Conservation (phyloP, 495 filamentous ascomycete genomes). For the Collariella sp. region DNA sequence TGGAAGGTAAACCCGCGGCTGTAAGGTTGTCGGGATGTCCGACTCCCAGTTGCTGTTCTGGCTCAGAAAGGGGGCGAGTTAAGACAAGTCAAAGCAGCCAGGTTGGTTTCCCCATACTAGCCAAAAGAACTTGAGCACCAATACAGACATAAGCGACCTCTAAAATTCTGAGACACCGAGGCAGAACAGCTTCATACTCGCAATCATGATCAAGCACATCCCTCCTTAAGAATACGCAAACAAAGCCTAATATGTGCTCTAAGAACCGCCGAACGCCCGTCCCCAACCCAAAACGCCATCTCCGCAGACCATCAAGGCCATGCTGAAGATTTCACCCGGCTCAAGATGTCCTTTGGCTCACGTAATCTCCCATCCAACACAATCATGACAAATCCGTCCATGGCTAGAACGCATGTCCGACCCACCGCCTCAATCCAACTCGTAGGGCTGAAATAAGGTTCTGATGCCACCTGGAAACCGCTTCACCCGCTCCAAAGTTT, state of each 20-base stretch:
- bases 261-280: not conserved
- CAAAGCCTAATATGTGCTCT: not conserved
- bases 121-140: too few species aligned
- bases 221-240: not conserved
- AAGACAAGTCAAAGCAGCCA: too few species aligned
- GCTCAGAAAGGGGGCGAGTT: too few species aligned
- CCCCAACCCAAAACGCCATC: not conserved
- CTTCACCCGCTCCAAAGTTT: not conserved
- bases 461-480: not conserved
- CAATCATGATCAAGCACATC: too few species aligned
- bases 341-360: not conserved
- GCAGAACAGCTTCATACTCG: too few species aligned
- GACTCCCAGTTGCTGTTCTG: too few species aligned
- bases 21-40: too few species aligned
- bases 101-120: too few species aligned
- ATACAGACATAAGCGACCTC: too few species aligned
- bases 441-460: not conserved
- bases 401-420: not conserved
- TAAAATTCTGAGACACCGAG: too few species aligned
- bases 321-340: not conserved
- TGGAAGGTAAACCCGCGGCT: too few species aligned
- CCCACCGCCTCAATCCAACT: not conserved
- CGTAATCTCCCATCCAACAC: not conserved
- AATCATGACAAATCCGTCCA: not conserved
- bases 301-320: conserved; percentile 6